Evolutionary conservation across 73 alveolate species (phyloP), one percentile per base, ranked within the genome.

Genomic region (Uronychia setigera): DNA sequence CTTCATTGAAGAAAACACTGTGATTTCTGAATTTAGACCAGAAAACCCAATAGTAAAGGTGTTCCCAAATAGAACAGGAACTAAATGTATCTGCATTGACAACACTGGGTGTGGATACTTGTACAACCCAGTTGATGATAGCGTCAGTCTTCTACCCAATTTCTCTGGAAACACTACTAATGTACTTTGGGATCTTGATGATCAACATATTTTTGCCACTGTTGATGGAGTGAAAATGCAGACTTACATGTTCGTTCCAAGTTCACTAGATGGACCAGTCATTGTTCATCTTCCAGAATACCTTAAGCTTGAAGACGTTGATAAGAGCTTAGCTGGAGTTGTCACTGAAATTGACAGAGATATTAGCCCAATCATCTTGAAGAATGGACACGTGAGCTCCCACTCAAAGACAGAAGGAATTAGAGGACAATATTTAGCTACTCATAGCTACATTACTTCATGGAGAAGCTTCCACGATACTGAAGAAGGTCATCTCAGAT

Each of bases 401-500:
- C 94, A 88, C 60, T 59, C 88, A 5, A 79, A 89, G 67, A 88
- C 92, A 34, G 96, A 97, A 57, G 97, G 95, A 60, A 92, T 97
- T 28, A 93, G 94, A 82, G 98, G 98, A 28, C 60, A 94, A 76
- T 88, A 88, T 79, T 83, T 98, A 74, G 76, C 94, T 31, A 90
- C 99, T 31, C 99, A 98, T 29, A 88, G 97, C 35, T 97, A 96
- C 93, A 80, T 94, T 35, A 90, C 78, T 31, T 83, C 93, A 59
- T 98, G 99, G 97, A 96, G 97, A 88, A 98, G 96, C 30, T 87
- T 84, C 31, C 92, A 94, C 31, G 99, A 98, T 81, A 88, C 98
- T 28, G 97, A 96, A 76, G 99, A 98, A 82, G 99, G 99, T 0
- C 99, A 98, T 91, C 92, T 94, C 74, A 97, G 98, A 87, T 98